These are phyloP conservation scores for Corrigiola litoralis DNA, from an alignment of 179 eudicot genomes.

Conservation along the genomic window DNA sequence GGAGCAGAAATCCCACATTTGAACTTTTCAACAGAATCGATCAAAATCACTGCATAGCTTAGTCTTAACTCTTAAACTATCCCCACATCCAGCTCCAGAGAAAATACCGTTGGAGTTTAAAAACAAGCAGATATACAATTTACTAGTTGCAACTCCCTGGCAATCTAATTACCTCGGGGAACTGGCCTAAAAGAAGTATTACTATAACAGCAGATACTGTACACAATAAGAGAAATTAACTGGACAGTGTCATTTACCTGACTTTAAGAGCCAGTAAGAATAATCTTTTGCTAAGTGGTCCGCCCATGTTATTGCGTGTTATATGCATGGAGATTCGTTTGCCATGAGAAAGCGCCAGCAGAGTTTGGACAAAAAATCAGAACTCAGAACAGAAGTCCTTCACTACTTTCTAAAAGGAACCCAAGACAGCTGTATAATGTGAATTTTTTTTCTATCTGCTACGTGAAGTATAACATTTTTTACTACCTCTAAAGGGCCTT, in stretches of 20 bases:
- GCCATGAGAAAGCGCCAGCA: neutral
- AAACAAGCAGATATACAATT: neutral
- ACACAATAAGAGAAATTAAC: neutral
- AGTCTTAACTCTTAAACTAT: neutral
- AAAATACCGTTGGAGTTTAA: neutral
- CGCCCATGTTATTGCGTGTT: neutral
- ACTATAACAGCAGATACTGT: neutral
- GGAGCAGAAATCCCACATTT: too few relatives aligned
- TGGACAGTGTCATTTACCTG: neutral
- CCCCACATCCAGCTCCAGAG: neutral
- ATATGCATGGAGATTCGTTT: constrained; percentile 12
- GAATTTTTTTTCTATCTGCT: neutral
- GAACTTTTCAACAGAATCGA: too few relatives aligned
- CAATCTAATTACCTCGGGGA: constrained; percentile 3
- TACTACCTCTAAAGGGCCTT: too few relatives aligned
- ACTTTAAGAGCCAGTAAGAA: neutral
- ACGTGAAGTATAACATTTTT: neutral
- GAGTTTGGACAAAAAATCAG: constrained; percentile 1
- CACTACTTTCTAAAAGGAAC: constrained; percentile 7
- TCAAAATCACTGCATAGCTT: neutral
- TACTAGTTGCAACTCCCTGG: neutral
- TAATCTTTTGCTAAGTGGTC: neutral
- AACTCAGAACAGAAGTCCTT: neutral
- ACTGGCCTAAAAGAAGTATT: neutral
- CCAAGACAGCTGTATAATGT: neutral